Percentiles rank a stretch among this genome's conserved stretches.
Conservation (phyloP, 768 basidiomycete genomes). For the Tremella yokohamensis region DNA sequence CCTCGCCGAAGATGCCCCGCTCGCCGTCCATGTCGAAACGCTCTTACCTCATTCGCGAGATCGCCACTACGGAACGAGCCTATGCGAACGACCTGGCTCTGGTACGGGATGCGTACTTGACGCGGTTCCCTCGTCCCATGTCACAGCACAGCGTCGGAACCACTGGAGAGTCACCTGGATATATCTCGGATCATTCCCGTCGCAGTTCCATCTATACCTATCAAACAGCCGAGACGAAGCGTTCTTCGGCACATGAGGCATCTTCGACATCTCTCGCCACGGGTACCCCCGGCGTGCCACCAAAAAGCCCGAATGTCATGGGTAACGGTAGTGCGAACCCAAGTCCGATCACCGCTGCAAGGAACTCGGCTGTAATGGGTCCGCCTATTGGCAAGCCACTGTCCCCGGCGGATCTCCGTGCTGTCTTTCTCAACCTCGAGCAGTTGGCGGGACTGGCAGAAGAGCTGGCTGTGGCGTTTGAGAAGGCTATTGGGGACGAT, state of each 20-base stretch:
- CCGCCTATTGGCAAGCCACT: constrained; percentile 35
- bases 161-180: constrained; percentile 8
- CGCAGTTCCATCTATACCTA: constrained; percentile 36
- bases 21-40: constrained; percentile 44
- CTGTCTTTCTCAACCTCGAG: constrained; percentile 51
- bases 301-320: neutral
- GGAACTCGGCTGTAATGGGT: constrained; percentile 7
- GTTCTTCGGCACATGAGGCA: constrained; percentile 19
- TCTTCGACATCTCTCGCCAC: neutral
- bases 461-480: constrained; percentile 46
- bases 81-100: constrained; percentile 50
- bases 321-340: neutral
- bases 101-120: constrained; percentile 49
- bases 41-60: constrained; percentile 50
- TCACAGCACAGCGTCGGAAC: constrained; percentile 17
- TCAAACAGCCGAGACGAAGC: constrained; percentile 36
- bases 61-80: constrained; percentile 47
- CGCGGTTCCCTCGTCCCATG: constrained; percentile 31
- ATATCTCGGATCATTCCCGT: constrained; percentile 21
- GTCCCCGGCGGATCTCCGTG: constrained; percentile 39
- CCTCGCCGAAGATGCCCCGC: constrained; percentile 22
- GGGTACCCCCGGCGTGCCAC: neutral
- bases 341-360: constrained; percentile 8
- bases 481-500: constrained; percentile 39
- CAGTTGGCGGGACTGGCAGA: constrained; percentile 45